A percentile compares a stretch with the other conserved stretches of the same genome.
Conservation (phyloP, 179 eudicot species). For the Corrigiola litoralis region DNA sequence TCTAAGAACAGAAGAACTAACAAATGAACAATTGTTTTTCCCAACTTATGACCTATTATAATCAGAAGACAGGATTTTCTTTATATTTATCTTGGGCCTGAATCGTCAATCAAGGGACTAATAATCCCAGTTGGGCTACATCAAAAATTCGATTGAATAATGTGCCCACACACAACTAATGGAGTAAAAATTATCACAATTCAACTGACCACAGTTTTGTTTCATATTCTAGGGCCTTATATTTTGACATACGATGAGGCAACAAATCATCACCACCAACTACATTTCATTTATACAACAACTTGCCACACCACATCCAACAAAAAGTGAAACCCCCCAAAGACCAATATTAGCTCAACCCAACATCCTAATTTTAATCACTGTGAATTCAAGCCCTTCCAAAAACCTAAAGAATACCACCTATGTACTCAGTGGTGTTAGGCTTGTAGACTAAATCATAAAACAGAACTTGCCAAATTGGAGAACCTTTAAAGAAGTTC, state of each 20-base stretch:
- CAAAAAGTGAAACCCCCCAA: not conserved
- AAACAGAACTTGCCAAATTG: too few species aligned
- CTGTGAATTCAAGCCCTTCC: not conserved
- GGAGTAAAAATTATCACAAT: not conserved
- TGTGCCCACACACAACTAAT: not conserved
- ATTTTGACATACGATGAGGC: not conserved
- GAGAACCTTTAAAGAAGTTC: too few species aligned
- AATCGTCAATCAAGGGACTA: too few species aligned
- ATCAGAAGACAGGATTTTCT: not conserved
- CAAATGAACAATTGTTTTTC: not conserved
- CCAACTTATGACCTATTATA: not conserved
- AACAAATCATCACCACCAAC: not conserved
- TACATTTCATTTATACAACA: not conserved
- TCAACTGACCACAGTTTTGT: not conserved
- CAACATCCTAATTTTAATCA: not conserved
- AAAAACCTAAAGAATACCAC: not conserved
- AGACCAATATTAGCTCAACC: not conserved
- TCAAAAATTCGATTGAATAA: not conserved
- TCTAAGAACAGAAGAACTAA: not conserved
- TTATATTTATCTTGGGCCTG: too few species aligned
- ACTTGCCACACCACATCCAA: not conserved
- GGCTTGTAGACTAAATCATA: too few species aligned
- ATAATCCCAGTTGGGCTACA: too few species aligned
- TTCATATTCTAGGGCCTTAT: not conserved
- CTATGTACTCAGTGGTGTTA: too few species aligned